Base-by-base conservation (phyloP, 768 basidiomycete species). In the Chalciporus chontae region DNA sequence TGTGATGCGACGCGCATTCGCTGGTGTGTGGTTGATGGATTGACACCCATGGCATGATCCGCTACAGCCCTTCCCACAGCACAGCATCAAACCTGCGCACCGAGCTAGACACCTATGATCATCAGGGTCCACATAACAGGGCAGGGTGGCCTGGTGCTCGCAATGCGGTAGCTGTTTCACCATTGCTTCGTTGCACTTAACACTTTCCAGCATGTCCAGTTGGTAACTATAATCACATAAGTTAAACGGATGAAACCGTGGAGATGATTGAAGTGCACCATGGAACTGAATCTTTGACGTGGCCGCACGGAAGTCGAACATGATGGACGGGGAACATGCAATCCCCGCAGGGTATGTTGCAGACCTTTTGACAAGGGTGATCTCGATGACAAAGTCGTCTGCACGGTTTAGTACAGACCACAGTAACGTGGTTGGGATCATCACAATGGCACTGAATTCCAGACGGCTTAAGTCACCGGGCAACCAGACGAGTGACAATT, bases 281-380 rank as follows among this genome's bases (percentile, higher is more conserved):
- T 21, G 71, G 66, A 38, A 83, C 71, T 0, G 67, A 65, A 11
- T 54, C 10, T 15, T 64, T 69, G 23, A 58, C 46, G 61, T 87
- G 85, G 2, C 81, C 81, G 53, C 85, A 87, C 0, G 83, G 80
- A 15, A 87, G 69, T 26, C 48, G 21, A 11, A 86, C 73, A 2
- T 75, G 59, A 3, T 63, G 58, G 14, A 81, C 59, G 3, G 71
- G 69, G 60, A 81, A 80, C 18, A 34, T 40, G 59, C 85, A 87
- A 8, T 69, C 50, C 1, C 80, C 81, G 54, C 85, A 87, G 1
- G 73, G 58, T 1, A 69, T 66, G 3, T 74, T 70, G 59, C 85
- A 88, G 11, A 66, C 54, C 34, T 73, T 75, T 8, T 57, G 50
- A 59, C 86, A 88, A 0, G 85, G 85, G 57, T 87, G 85, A 1